Percentiles rank a stretch among this genome's conserved stretches.
These are phyloP conservation scores for Cyamopsis tetragonoloba DNA, from an alignment of 306 rosid species.

Conservation along the genomic window DNA sequence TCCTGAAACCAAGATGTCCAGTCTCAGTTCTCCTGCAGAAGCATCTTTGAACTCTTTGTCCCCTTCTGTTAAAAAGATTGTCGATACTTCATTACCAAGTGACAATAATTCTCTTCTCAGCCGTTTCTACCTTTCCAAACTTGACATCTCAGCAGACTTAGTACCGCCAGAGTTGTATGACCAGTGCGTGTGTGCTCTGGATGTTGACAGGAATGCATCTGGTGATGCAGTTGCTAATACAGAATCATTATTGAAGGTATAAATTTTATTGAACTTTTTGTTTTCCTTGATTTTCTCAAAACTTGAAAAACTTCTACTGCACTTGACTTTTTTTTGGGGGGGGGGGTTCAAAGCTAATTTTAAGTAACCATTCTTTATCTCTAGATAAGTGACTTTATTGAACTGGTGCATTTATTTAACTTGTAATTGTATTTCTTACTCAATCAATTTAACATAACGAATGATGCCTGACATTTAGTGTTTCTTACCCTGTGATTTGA, in stretches of 20 bases:
- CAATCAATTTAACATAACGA: neutral
- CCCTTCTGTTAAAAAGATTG: slow-evolving; percentile 41
- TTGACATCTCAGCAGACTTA: slow-evolving; percentile 74
- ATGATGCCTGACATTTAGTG: slow-evolving; percentile 8
- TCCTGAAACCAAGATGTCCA: slow-evolving; percentile 53
- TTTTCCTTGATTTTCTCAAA: neutral
- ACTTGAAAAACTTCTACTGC: neutral
- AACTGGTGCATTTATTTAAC: neutral
- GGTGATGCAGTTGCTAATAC: slow-evolving; percentile 42
- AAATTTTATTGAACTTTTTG: neutral
- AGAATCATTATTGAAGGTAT: slow-evolving; percentile 58
- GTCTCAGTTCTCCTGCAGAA: slow-evolving; percentile 50
- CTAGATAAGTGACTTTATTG: neutral
- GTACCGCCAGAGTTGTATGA: slow-evolving; percentile 61
- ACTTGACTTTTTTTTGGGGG: neutral
- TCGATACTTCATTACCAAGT: slow-evolving; percentile 33
- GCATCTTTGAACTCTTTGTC: slow-evolving; percentile 39
- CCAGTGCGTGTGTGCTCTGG: slow-evolving; percentile 58
- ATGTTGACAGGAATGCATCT: slow-evolving; percentile 38
- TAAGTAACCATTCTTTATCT: neutral
- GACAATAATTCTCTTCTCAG: slow-evolving; percentile 50
- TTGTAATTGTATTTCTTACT: neutral
- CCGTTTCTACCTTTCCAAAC: slow-evolving; percentile 79
- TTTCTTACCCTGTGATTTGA: slow-evolving; percentile 20
- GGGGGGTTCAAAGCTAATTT: neutral